Conservation (phyloP, 805 yeast genomes). For the Saturnispora silvae region DNA sequence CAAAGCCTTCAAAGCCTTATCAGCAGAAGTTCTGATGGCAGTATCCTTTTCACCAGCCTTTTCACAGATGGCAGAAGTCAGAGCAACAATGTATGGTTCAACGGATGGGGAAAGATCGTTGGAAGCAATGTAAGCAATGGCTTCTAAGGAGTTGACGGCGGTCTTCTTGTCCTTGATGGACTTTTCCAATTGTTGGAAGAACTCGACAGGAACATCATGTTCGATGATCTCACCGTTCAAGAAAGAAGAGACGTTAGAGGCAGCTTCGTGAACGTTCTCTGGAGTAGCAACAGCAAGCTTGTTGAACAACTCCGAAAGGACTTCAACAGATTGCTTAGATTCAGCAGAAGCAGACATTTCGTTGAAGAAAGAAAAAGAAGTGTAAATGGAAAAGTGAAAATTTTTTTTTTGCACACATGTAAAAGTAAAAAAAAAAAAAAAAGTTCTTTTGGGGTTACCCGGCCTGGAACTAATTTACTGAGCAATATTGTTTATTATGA, state of each 20-base stretch:
- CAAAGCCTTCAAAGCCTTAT: constrained; percentile 65
- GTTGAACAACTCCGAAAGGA: constrained; percentile 86
- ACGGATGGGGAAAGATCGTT: constrained; percentile 79
- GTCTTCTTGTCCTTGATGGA: constrained; percentile 78
- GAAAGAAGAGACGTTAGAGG: constrained; percentile 83
- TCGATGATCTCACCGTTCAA: constrained; percentile 95
- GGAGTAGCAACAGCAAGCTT: constrained; percentile 82
- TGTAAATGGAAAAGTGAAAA: constrained; percentile 3
- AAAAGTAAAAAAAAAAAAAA: constrained; percentile 4
- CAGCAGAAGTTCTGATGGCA: constrained; percentile 63
- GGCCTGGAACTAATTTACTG: background rate
- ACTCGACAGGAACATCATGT: constrained; percentile 91
- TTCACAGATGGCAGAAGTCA: constrained; percentile 58
- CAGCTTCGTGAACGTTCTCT: constrained; percentile 77
- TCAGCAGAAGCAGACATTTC: constrained; percentile 34
- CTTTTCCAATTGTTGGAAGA: constrained; percentile 67
- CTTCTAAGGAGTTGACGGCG: constrained; percentile 72
- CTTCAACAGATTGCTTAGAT: constrained; percentile 59
- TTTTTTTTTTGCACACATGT: background rate
- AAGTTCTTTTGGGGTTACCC: constrained; percentile 5
- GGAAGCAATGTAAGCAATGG: constrained; percentile 77
- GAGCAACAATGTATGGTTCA: constrained; percentile 86
- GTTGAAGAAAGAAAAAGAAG: constrained; percentile 3
- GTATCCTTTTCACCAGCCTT: constrained; percentile 88
- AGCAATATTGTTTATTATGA: too few species aligned